Base-by-base conservation (phyloP, 2,329 filamentous ascomycete species). In the Thielaviopsis euricoi region DNA sequence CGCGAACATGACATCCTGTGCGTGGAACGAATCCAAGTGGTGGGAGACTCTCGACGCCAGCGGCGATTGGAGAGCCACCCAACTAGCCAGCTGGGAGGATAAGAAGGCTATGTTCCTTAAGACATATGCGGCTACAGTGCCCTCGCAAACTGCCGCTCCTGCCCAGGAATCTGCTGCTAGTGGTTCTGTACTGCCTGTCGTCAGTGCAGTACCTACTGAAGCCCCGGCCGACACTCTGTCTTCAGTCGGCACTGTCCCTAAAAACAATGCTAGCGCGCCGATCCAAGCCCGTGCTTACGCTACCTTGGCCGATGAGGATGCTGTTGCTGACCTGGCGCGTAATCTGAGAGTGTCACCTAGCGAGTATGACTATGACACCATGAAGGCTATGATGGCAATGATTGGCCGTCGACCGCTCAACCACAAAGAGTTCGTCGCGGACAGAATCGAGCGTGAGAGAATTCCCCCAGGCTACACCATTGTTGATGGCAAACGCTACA, bases 391-490 rank as follows among this genome's bases (percentile, higher is more conserved):
- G 46, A 58, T 61, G 10, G 58, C 57, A 12, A 26, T 59, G 17
- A 54, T 60, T 43, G 59, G 56, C 7, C 29, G 12, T 25, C 68
- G 70, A 52, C 79, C 79, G 0, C 62, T 71, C 26, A 75, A 73
- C 0, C 81, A 84, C 62, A 66, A 75, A 55, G 77, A 83, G 62
- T 83, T 69, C 58, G 75, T 83, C 15, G 63, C 70, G 54, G 60
- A 68, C 2, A 72, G 68, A 23, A 72, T 84, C 33, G 61, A 70
- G 57, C 67, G 64, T 10, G 71, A 76, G 33, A 65, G 66, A 1
- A 64, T 83, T 1, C 76, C 76, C 3, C 70, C 72, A 0, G 80
- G 81, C 6, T 82, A 78, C 62, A 69, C 71, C 7, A 64, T 64
- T 25, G 69, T 84, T 23, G 64, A 64, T 10, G 70, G 69, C 57